Evolutionary conservation across 208 protist genomes (phyloP).

Genomic region (Porcisia hertigi): DNA sequence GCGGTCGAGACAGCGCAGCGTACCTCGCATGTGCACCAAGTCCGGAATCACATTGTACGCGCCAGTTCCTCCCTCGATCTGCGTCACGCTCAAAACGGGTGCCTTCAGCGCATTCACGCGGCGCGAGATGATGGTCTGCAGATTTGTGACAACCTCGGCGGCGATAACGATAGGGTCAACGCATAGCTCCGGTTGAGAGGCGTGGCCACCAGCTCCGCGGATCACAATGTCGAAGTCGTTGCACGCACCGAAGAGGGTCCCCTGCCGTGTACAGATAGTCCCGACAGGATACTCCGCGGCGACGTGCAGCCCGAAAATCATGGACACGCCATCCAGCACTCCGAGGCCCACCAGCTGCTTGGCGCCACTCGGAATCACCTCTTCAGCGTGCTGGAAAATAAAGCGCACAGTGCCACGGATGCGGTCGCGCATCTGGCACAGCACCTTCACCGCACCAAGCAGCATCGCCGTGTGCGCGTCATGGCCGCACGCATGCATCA

Average conservation of each 20-base stretch:
- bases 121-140: conserved; percentile 72
- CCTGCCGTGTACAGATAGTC: conserved; percentile 28
- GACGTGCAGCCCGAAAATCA: conserved; percentile 66
- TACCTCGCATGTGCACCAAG: conserved; percentile 65
- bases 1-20: conserved; percentile 68
- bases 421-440: conserved; percentile 43
- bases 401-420: conserved; percentile 76
- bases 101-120: conserved; percentile 59
- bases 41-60: conserved; percentile 80
- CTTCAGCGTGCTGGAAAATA: conserved; percentile 84
- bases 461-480: conserved; percentile 76
- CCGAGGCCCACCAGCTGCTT: conserved; percentile 54
- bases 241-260: conserved; percentile 51
- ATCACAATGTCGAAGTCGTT: conserved; percentile 78
- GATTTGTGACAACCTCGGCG: conserved; percentile 51
- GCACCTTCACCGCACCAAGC: conserved; percentile 62
- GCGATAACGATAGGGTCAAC: conserved; percentile 68
- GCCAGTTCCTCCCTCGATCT: conserved; percentile 49
- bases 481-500: conserved; percentile 81
- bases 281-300: conserved; percentile 25
- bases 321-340: conserved; percentile 60
- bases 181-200: conserved; percentile 65
- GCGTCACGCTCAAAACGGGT: conserved; percentile 66
- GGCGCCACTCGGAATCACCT: conserved; percentile 63
- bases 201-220: conserved; percentile 64